These are phyloP conservation scores for Hypoxylon intermedium DNA, from an alignment of 495 filamentous ascomycete species.

Conservation along the genomic window DNA sequence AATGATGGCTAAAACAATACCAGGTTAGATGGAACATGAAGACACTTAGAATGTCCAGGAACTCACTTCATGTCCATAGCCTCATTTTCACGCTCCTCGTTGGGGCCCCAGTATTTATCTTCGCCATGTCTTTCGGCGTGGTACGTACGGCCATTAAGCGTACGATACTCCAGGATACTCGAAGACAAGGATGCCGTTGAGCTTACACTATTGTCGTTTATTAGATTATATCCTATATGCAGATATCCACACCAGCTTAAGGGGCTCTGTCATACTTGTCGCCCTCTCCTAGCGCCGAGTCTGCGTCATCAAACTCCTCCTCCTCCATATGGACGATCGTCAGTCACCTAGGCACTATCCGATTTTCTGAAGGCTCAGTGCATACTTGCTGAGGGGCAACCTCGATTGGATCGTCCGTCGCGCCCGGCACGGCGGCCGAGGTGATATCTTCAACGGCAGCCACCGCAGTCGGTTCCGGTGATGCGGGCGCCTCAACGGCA, in stretches of 20 bases:
- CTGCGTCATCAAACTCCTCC: constrained; percentile 41
- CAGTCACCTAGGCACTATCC: not conserved
- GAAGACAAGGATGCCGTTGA: constrained; percentile 55
- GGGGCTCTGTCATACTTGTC: constrained; percentile 36
- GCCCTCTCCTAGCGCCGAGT: constrained; percentile 46
- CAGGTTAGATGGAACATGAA: constrained; percentile 3
- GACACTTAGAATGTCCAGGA: not conserved
- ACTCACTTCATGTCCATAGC: constrained; percentile 50
- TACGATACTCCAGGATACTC: constrained; percentile 54
- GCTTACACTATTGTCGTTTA: constrained; percentile 24
- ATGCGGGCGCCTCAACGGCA: not conserved
- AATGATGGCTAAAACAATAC: constrained; percentile 42
- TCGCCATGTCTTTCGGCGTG: constrained; percentile 39
- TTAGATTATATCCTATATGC: constrained; percentile 5
- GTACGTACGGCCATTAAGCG: constrained; percentile 51
- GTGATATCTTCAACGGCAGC: not conserved
- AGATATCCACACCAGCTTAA: not conserved
- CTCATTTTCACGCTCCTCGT: constrained; percentile 50
- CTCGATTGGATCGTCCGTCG: constrained; percentile 11
- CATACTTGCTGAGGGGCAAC: constrained; percentile 19
- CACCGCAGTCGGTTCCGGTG: constrained; percentile 1
- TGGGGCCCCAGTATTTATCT: constrained; percentile 46
- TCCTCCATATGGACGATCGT: constrained; percentile 11
- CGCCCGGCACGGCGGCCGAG: not conserved
- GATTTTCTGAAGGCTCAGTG: not conserved